These are phyloP conservation scores for Solanum tarapatanum DNA, from an alignment of 257 asterid species.

Conservation along the genomic window DNA sequence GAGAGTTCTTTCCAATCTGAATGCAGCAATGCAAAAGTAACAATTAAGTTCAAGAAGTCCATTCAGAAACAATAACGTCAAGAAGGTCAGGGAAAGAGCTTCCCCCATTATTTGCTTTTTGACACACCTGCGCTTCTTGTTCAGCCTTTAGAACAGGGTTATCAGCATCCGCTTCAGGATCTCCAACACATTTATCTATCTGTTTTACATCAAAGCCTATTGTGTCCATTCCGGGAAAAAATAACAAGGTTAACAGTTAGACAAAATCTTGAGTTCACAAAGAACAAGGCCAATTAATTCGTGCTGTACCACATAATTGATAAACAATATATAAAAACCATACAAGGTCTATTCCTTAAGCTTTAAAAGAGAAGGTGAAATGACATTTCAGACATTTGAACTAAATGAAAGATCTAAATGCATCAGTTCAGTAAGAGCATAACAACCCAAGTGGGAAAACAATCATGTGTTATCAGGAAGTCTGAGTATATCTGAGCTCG, in stretches of 20 bases:
- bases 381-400: neutral
- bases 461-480: neutral
- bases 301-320: neutral
- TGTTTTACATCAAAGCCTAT: conserved; percentile 57
- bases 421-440: neutral
- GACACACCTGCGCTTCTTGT: conserved; percentile 41
- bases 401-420: neutral
- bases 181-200: conserved; percentile 79
- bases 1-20: conserved; percentile 47
- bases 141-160: conserved; percentile 60
- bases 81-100: neutral
- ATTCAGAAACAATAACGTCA: neutral
- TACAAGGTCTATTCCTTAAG: neutral
- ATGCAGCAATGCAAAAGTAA: neutral
- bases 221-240: neutral
- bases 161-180: conserved; percentile 61
- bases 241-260: neutral
- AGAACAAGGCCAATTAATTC: neutral
- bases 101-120: neutral
- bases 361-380: neutral
- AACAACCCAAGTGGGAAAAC: neutral
- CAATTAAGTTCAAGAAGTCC: neutral
- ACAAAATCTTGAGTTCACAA: neutral
- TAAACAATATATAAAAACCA: neutral
- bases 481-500: neutral